These are phyloP conservation scores for Fragaria vesca DNA, from an alignment of 306 rosid genomes.

Conservation along the genomic window DNA sequence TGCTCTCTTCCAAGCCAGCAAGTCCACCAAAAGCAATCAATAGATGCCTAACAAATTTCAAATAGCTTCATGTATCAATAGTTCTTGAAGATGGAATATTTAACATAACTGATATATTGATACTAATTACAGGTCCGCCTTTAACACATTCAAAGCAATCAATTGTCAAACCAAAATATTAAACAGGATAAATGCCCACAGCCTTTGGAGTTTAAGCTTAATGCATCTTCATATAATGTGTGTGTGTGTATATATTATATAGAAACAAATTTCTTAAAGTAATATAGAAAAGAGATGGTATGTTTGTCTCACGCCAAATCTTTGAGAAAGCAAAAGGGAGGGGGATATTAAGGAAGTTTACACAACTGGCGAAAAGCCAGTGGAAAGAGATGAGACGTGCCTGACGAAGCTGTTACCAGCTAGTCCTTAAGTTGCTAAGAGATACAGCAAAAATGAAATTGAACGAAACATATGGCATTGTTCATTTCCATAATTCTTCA, in stretches of 20 bases:
- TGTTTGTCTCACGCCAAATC: not conserved
- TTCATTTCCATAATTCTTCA: conserved; percentile 1
- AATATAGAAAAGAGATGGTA: not conserved
- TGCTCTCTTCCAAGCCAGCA: conserved; percentile 96
- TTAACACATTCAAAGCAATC: not conserved
- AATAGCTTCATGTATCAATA: not conserved
- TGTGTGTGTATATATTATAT: not conserved
- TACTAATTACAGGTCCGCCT: not conserved
- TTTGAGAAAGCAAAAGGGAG: not conserved
- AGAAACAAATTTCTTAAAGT: not conserved
- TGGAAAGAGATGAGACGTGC: not conserved
- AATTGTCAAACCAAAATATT: not conserved
- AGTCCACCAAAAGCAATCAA: conserved; percentile 95
- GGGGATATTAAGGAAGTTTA: not conserved
- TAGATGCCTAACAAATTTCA: conserved; percentile 61
- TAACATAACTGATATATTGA: not conserved
- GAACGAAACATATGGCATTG: not conserved
- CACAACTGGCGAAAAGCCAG: not conserved
- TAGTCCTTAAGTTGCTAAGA: not conserved
- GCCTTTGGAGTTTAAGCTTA: not conserved
- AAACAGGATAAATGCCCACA: not conserved
- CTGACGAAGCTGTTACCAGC: not conserved
- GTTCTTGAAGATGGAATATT: not conserved
- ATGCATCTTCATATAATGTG: not conserved
- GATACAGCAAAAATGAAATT: not conserved